Base-by-base conservation (phyloP, 78 protist species). In the Protostelium mycophagum region DNA sequence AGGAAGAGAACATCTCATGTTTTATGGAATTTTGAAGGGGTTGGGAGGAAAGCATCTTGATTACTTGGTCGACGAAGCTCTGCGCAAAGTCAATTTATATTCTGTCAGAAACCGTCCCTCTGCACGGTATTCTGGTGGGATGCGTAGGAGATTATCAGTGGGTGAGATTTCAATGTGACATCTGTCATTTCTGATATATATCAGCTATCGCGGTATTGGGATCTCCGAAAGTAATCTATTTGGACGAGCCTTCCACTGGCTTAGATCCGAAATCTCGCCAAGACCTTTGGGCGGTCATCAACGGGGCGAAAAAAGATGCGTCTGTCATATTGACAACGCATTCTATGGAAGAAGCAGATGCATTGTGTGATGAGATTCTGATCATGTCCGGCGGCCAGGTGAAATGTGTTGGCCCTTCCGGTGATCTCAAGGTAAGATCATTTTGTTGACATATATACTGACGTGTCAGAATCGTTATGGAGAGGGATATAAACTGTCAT, bases 321-420 rank as follows among this genome's bases (percentile, higher is more conserved):
- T 37, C 86, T 34, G 90, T 96, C n/a, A 83, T 96, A 63, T 37
- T 97, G 25, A 95, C 97, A 35, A 93, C 97, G 36, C 99, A 97
- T 86, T 93, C 96, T n/a, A 97, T 97, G 98, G 96, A 92, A 83
- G 99, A 97, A 90, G 97, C 96, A 0, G 97, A 97, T 39, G 93
- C 91, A 28, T 88, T 97, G 34, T 97, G 98, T 36, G 97, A 97
- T 83, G 51, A 93, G 73, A 94, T 98, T 39, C 96, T 93, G 86
- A 97, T 98, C 90, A 97, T 98, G 98, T 35, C 93, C 37, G 63
- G 86, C 29, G 98, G 98, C 63, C 0, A 83, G 36, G 83, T 96
- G 28, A 36, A 88, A 28, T 83, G 90, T 73, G 9, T 94, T 29
- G 99, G 98, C 28, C 63, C 88, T 73, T 87, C 96, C 29, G 28